phyloP scores from a whole-genome alignment of 2,329 filamentous ascomycete genomes.

The Alternaria atra region DNA sequence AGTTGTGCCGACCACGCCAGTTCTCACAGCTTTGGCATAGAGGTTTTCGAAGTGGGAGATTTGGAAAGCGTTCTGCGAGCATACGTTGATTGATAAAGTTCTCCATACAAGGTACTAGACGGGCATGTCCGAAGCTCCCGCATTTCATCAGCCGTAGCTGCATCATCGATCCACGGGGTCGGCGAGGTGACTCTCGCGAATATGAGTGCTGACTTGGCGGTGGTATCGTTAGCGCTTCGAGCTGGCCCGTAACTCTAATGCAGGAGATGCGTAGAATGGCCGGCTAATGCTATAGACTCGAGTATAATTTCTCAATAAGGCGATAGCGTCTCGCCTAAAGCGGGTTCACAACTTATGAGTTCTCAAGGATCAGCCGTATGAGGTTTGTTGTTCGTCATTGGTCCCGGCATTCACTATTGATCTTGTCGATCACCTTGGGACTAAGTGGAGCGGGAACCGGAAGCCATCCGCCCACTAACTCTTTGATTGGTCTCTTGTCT shows the following conservation, averaged over 20 bases:
- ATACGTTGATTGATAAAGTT: constrained; percentile 7
- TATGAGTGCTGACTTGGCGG: neutral
- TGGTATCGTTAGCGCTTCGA: constrained; percentile 12
- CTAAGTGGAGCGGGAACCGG: constrained; percentile 13
- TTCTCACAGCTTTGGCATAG: constrained; percentile 4
- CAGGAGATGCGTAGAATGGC: neutral
- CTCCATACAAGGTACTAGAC: neutral
- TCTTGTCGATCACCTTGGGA: constrained; percentile 26
- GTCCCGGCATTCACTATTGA: constrained; percentile 13
- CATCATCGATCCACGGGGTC: constrained; percentile 22
- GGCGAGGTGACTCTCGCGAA: constrained; percentile 12
- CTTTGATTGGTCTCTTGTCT: neutral
- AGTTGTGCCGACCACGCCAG: constrained; percentile 21
- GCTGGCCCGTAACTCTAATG: constrained; percentile 10
- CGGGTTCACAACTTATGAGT: constrained; percentile 3
- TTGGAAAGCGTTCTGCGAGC: neutral
- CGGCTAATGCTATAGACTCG: constrained; percentile 12
- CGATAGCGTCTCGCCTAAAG: constrained; percentile 11
- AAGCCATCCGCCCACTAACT: constrained; percentile 1
- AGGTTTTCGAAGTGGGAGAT: neutral
- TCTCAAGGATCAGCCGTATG: constrained; percentile 5
- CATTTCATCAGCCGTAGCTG: constrained; percentile 8
- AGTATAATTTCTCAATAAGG: constrained; percentile 9
- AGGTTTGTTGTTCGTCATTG: constrained; percentile 28
- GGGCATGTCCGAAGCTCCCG: neutral